Evolutionary conservation across 2,329 filamentous ascomycete species (phyloP).

Genomic region (Penicillium sclerotiorum): DNA sequence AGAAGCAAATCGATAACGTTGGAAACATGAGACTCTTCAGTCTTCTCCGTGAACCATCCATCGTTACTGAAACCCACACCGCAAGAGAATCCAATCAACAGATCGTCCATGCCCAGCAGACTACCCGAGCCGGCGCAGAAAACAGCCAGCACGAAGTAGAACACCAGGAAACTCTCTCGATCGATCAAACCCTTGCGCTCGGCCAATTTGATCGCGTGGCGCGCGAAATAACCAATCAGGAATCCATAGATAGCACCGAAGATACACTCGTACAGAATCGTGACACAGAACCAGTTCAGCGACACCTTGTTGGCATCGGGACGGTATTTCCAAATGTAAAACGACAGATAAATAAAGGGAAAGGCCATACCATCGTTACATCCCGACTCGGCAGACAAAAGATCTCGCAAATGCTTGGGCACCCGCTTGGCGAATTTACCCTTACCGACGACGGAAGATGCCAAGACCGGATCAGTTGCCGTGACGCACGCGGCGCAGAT

Average conservation of each 20-base stretch:
- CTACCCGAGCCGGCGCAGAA: constrained; percentile 95
- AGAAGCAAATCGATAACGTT: constrained; percentile 98
- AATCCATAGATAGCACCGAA: constrained; percentile 92
- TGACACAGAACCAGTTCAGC: constrained; percentile 85
- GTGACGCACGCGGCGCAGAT: constrained; percentile 91
- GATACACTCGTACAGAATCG: constrained; percentile 92
- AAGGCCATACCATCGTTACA: constrained; percentile 99
- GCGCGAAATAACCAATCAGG: constrained; percentile 80
- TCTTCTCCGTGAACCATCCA: constrained; percentile 98
- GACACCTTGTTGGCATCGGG: constrained; percentile 69
- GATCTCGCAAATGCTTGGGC: constrained; percentile 92
- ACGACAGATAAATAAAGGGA: constrained; percentile 89
- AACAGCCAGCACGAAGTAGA: constrained; percentile 95
- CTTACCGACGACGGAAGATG: constrained; percentile 97
- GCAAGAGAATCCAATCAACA: constrained; percentile 90
- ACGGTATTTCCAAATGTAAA: constrained; percentile 85
- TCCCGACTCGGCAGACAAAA: constrained; percentile 93
- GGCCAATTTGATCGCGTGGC: constrained; percentile 85
- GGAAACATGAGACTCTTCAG: constrained; percentile 96
- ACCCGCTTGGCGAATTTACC: constrained; percentile 98
- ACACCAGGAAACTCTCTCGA: constrained; percentile 94
- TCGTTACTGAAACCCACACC: constrained; percentile 99
- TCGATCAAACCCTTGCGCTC: constrained; percentile 87
- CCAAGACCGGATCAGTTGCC: constrained; percentile 93
- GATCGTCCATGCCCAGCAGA: constrained; percentile 86